phyloP scores from a whole-genome alignment of 2,329 filamentous ascomycete genomes.

The Daldinia sp. region DNA sequence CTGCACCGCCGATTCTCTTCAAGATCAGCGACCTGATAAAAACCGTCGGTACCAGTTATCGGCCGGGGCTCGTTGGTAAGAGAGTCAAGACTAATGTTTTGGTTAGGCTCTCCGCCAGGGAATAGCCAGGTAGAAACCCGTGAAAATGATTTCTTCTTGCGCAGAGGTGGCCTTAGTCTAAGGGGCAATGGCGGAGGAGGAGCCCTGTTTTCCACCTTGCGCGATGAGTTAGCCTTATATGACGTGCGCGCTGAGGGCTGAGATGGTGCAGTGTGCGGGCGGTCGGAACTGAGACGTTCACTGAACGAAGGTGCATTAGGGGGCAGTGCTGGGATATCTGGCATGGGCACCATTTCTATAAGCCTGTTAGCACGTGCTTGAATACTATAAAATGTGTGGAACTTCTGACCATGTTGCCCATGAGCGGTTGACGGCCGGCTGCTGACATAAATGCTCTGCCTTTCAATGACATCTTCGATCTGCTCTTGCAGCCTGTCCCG shows the following conservation, averaged over 20 bases:
- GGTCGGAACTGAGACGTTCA: constrained; percentile 60
- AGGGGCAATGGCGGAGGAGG: constrained; percentile 66
- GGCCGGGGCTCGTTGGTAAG: constrained; percentile 65
- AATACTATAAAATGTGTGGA: background rate
- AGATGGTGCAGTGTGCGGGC: constrained; percentile 48
- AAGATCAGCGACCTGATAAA: constrained; percentile 63
- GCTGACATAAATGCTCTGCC: constrained; percentile 64
- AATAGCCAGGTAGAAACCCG: constrained; percentile 68
- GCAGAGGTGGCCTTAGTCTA: constrained; percentile 65
- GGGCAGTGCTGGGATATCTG: constrained; percentile 65
- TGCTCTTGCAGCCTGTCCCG: constrained; percentile 65
- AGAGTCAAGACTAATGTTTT: constrained; percentile 56
- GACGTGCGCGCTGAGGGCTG: constrained; percentile 48
- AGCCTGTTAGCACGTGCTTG: constrained; percentile 26
- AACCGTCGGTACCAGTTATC: constrained; percentile 61
- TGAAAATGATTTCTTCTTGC: constrained; percentile 74
- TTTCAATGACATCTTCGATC: constrained; percentile 67
- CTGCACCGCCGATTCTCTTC: constrained; percentile 50
- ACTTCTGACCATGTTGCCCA: constrained; percentile 49
- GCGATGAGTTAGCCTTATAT: constrained; percentile 48
- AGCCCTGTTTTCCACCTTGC: constrained; percentile 49
- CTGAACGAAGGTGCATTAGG: constrained; percentile 66
- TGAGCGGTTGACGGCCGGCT: constrained; percentile 63
- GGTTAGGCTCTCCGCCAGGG: constrained; percentile 46
- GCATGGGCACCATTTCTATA: constrained; percentile 60